Evolutionary conservation across 2,329 filamentous ascomycete species (phyloP).

Genomic region (Curvularia lunata): DNA sequence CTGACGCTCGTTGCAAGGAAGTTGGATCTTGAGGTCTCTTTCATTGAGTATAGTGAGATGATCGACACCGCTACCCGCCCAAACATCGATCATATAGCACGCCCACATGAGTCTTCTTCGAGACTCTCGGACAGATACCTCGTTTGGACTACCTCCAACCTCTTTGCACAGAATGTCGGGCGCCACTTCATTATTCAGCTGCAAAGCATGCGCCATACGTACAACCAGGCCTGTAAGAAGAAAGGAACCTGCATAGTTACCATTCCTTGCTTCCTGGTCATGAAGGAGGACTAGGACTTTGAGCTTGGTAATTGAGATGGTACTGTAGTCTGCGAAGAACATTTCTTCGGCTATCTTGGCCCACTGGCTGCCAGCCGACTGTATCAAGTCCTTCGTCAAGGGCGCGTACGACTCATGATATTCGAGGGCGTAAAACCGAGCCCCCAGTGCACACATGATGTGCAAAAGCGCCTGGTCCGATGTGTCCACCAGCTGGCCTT

Average conservation of each 20-base stretch:
- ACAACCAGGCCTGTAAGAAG: conserved; percentile 41
- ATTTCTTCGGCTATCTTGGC: conserved; percentile 42
- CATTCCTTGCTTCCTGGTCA: conserved; percentile 41
- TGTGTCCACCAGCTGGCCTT: conserved; percentile 36
- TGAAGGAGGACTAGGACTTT: conserved; percentile 42
- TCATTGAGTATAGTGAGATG: conserved; percentile 44
- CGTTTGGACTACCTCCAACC: conserved; percentile 34
- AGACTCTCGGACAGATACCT: conserved; percentile 39
- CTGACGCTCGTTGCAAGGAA: conserved; percentile 44
- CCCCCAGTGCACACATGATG: conserved; percentile 43
- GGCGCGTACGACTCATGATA: conserved; percentile 38
- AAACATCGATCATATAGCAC: conserved; percentile 46
- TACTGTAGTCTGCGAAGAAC: conserved; percentile 45
- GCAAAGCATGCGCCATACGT: conserved; percentile 43
- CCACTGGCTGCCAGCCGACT: conserved; percentile 43
- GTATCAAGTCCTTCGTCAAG: conserved; percentile 38
- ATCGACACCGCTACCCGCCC: conserved; percentile 44
- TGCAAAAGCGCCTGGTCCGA: conserved; percentile 41
- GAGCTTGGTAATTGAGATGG: conserved; percentile 40
- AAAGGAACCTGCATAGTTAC: conserved; percentile 43
- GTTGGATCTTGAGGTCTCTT: conserved; percentile 42
- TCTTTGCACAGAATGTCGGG: conserved; percentile 38
- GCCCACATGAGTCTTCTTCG: conserved; percentile 45
- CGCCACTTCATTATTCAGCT: conserved; percentile 41
- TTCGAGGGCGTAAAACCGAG: conserved; percentile 40